Base-by-base conservation (phyloP, 441 rosid genomes). In the Daphne laureola region DNA sequence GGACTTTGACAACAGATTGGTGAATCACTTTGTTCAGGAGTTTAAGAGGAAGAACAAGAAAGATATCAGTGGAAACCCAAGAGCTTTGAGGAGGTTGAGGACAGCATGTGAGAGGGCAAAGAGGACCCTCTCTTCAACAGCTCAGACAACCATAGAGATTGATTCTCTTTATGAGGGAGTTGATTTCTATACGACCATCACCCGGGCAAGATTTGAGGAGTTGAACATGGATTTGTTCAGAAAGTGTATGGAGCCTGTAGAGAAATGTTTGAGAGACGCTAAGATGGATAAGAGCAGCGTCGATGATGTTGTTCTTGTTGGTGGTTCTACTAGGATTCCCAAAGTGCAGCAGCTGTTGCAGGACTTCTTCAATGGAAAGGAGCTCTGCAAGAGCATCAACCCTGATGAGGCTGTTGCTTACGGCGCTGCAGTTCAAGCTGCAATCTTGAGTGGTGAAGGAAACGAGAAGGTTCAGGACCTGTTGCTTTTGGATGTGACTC, bases 351-450 rank as follows among this genome's bases (percentile, higher is more conserved):
- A 74, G 57, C 56, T 78, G 2, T 59, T 78, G 71, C 79, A 77
- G 51, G 83, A 78, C 42, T 74, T 74, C 45, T 78, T 78, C 59
- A 74, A 78, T 17, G 80, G 79, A 0, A 78, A 78, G 62, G 79
- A 78, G 71, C 70, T 72, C 3, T 74, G 77, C 59, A 78, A 78
- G 73, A 71, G 76, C 67, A 74, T 78, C 26, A 78, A 78, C 48
- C 83, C 83, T 0, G 83, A 78, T 49, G 83, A 78, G 65, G 83
- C 79, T 0, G 83, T 78, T 15, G 83, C 83, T 1, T 78, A 78
- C 11, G 83, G 83, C 44, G 83, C 83, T 15, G 83, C 83, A 2
- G 83, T 71, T 17, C 72, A 67, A 18, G 76, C 76, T 48, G 76
- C 76, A 5, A 71, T 67, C 18, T 55, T 71, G 72, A 77, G 78